A percentile compares a stretch with the other conserved stretches of the same genome.
These are phyloP conservation scores for Tuber melanosporum DNA, from an alignment of 495 filamentous ascomycete species.

Conservation along the genomic window DNA sequence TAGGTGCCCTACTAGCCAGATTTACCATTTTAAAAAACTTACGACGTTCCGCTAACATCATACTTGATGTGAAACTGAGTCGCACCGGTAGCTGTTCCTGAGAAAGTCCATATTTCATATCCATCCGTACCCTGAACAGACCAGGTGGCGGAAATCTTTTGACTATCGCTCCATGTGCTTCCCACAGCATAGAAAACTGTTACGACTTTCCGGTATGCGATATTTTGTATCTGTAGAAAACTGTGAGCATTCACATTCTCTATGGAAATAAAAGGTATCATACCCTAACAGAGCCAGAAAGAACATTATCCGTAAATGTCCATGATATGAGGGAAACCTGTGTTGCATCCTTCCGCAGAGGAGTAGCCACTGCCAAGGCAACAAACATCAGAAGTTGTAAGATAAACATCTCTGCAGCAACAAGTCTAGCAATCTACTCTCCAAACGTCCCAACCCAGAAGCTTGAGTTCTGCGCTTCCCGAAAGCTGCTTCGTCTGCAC, in stretches of 20 bases:
- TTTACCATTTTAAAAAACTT: constrained; percentile 7
- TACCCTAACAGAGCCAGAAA: constrained; percentile 38
- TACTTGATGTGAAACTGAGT: constrained; percentile 43
- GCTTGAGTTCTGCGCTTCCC: not conserved
- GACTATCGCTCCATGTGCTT: constrained; percentile 24
- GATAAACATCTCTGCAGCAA: not conserved
- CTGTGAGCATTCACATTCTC: not conserved
- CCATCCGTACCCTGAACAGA: constrained; percentile 22
- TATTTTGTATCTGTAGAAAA: constrained; percentile 37
- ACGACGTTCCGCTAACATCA: constrained; percentile 36
- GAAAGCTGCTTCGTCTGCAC: not conserved
- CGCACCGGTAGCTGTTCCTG: constrained; percentile 37
- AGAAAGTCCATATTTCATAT: constrained; percentile 41
- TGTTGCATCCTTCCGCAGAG: constrained; percentile 27
- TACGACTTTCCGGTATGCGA: constrained; percentile 40
- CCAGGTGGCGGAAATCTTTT: constrained; percentile 33
- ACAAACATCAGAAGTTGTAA: constrained; percentile 20
- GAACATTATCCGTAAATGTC: constrained; percentile 34
- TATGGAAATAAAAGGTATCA: not conserved
- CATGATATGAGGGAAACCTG: constrained; percentile 37
- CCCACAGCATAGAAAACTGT: constrained; percentile 38
- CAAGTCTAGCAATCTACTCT: not conserved
- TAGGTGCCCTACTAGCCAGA: not conserved
- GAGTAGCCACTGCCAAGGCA: constrained; percentile 9
- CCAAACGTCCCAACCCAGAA: not conserved